Percentiles rank a stretch among this genome's conserved stretches.
Evolutionary conservation across 208 protist species (phyloP).

Genomic region (Phytomonas sp.): DNA sequence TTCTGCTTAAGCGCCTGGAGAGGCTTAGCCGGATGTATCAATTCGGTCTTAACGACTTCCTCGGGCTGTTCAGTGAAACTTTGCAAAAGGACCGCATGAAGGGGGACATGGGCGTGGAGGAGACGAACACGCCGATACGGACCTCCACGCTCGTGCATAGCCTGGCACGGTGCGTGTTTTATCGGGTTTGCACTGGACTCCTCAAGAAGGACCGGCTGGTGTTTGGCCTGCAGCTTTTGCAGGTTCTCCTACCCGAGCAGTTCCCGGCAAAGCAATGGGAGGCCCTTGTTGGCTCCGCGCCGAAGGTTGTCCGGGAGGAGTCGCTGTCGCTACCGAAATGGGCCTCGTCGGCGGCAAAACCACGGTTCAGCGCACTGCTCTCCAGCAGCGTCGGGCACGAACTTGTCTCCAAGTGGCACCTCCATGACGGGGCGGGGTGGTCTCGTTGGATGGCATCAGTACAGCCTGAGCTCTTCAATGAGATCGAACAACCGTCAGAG

Average conservation of each 20-base stretch:
- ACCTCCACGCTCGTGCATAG: constrained; percentile 38
- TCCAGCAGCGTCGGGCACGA: constrained; percentile 26
- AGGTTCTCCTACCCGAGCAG: constrained; percentile 64
- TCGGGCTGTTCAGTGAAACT: constrained; percentile 69
- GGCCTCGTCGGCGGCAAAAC: constrained; percentile 45
- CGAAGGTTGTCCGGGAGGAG: background rate
- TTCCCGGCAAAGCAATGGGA: constrained; percentile 85
- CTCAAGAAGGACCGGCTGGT: constrained; percentile 89
- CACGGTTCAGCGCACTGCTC: constrained; percentile 39
- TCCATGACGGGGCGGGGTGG: constrained; percentile 54
- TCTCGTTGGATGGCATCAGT: constrained; percentile 49
- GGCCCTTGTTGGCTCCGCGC: constrained; percentile 57
- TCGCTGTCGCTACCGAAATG: constrained; percentile 13
- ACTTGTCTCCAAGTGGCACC: constrained; percentile 49
- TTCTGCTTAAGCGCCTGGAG: constrained; percentile 87
- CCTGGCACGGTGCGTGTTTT: constrained; percentile 65
- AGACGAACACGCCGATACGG: constrained; percentile 23
- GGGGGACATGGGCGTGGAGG: constrained; percentile 14
- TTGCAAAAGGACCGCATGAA: constrained; percentile 40
- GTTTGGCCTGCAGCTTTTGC: constrained; percentile 93
- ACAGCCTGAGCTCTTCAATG: constrained; percentile 42
- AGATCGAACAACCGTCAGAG: constrained; percentile 19
- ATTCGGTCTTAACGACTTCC: constrained; percentile 90
- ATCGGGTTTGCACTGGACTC: constrained; percentile 65
- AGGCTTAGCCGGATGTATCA: constrained; percentile 96